These are phyloP conservation scores for Ostreobium quekettii DNA, from an alignment of 139 green algal species.

Conservation along the genomic window DNA sequence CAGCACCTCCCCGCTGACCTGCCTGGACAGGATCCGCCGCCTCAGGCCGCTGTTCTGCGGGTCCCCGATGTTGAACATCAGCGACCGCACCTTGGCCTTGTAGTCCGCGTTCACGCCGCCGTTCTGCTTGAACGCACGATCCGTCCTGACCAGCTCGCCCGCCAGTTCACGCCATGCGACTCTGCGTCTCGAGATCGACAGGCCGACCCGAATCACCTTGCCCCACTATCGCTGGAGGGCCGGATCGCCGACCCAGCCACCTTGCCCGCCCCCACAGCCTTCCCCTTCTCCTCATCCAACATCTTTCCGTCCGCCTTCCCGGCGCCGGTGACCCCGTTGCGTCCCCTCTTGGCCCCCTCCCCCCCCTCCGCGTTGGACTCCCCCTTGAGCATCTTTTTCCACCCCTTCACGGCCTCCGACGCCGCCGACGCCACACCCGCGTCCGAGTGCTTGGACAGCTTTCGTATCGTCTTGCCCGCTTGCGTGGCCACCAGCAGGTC, in stretches of 20 bases:
- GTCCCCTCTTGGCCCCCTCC: conserved; percentile 6
- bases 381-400: conserved; percentile 57
- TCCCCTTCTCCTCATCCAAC: not conserved
- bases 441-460: conserved; percentile 57
- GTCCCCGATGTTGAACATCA: conserved; percentile 96
- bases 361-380: conserved; percentile 25
- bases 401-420: conserved; percentile 43
- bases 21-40: conserved; percentile 39
- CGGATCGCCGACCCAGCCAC: not conserved
- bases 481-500: conserved; percentile 58
- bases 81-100: conserved; percentile 82
- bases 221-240: not conserved
- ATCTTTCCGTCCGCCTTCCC: conserved; percentile 10
- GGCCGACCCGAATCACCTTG: not conserved
- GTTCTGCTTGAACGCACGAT: conserved; percentile 38
- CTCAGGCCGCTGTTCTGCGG: conserved; percentile 72
- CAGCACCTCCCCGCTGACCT: conserved; percentile 47
- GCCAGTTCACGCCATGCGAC: too few species aligned
- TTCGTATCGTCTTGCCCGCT: conserved; percentile 65
- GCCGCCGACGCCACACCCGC: conserved; percentile 40
- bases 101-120: conserved; percentile 61
- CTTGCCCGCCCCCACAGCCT: not conserved
- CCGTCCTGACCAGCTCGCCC: too few species aligned
- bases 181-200: too few species aligned
- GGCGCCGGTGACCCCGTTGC: not conserved